A percentile compares a stretch with the other conserved stretches of the same genome.
phyloP scores from a whole-genome alignment of 169 alveolate species.

The Plasmodium reichenowi region DNA sequence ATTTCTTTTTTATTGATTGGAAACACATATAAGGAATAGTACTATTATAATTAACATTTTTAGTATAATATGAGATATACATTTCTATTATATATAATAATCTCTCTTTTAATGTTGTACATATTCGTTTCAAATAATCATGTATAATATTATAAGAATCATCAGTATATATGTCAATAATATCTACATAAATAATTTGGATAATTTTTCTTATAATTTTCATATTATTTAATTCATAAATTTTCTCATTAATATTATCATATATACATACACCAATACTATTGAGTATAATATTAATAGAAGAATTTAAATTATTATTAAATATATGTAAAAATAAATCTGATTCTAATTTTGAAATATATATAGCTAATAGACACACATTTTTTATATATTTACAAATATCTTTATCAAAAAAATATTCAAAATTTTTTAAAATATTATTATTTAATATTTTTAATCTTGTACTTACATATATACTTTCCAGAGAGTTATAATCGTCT shows the following conservation, averaged over 20 bases:
- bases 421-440: constrained; percentile 52
- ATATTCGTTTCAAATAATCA: constrained; percentile 54
- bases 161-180: constrained; percentile 67
- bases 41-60: constrained; percentile 7
- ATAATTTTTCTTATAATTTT: constrained; percentile 66
- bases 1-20: constrained; percentile 60
- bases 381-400: constrained; percentile 65
- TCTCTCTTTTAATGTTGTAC: constrained; percentile 49
- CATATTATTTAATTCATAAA: constrained; percentile 55
- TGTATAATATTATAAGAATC: constrained; percentile 26
- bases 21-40: constrained; percentile 65
- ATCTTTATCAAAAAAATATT: constrained; percentile 21
- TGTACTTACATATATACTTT: constrained; percentile 53
- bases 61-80: constrained; percentile 72
- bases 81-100: constrained; percentile 52
- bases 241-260: constrained; percentile 39
- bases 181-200: constrained; percentile 60
- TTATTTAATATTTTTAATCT: constrained; percentile 72
- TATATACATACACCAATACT: constrained; percentile 44
- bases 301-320: constrained; percentile 28
- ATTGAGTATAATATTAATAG: constrained; percentile 48
- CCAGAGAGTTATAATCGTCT: constrained; percentile 49
- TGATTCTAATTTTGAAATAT: constrained; percentile 66
- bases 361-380: constrained; percentile 51
- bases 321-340: constrained; percentile 41